These are phyloP conservation scores for Mycothermus thermophilus DNA, from an alignment of 495 filamentous ascomycete genomes.

Conservation along the genomic window DNA sequence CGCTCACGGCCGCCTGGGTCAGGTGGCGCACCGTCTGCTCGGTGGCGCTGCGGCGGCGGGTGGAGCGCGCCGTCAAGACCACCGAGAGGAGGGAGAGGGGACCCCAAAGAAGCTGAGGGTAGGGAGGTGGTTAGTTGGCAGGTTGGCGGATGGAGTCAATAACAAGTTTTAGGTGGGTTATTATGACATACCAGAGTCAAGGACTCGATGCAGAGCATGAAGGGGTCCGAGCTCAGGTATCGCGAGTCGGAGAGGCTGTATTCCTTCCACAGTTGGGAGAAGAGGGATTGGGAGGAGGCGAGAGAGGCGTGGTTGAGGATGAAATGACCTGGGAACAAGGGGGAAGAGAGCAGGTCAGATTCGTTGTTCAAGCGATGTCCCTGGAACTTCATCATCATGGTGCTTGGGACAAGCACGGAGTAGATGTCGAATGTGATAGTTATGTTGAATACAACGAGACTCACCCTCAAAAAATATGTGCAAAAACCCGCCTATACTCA, in stretches of 20 bases:
- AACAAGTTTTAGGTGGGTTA: no score
- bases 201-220: conserved; percentile 74
- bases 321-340: conserved; percentile 47
- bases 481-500: conserved; percentile 38
- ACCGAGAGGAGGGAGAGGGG: conserved; percentile 69
- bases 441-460: no score
- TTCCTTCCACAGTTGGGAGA: conserved; percentile 81
- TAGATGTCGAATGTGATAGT: no score
- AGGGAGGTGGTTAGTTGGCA: no score
- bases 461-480: conserved; percentile 75
- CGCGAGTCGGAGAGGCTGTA: conserved; percentile 74
- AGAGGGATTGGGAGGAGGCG: conserved; percentile 32
- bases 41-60: conserved; percentile 44
- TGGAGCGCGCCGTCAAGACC: conserved; percentile 47
- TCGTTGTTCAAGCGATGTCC: no score
- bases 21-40: conserved; percentile 42
- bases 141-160: no score
- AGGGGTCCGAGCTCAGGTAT: conserved; percentile 63
- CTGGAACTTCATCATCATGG: no score
- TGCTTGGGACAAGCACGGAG: no score
- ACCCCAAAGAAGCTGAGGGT: conserved; percentile 57
- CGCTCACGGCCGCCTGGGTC: conserved; percentile 55
- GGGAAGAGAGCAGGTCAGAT: conserved; percentile 2
- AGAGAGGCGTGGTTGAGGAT: conserved; percentile 45
- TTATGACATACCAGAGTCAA: conserved; percentile 74